Base-by-base conservation (phyloP, 768 basidiomycete species). In the Kwoniella bestiolae region DNA sequence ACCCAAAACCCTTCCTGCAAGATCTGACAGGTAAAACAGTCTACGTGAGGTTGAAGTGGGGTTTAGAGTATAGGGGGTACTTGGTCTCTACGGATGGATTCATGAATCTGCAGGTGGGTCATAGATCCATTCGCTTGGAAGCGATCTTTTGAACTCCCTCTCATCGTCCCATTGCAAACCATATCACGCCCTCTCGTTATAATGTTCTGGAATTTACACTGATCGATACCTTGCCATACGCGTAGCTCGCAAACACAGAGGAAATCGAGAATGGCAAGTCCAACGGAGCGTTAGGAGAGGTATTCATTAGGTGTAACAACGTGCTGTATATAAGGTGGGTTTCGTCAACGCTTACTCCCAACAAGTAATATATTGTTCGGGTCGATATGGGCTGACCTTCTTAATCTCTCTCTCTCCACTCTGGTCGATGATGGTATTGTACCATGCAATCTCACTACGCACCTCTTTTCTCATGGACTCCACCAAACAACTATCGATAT, bases 1-100 rank as follows among this genome's bases (percentile, higher is more conserved):
- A 99, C 83, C 96, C 96, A 23, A 98, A 98, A 84, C 96, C 96
- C 5, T 98, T 98, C 84, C 86, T 99, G 77, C 94, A 97, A 84
- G 94, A 96, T 81, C 88, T 98, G 72, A 97, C 96, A 28, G 96
- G 96, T 69, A 97, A 99, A 85, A 89, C 90, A 41, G 92, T 98
- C 49, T 91, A 88, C 77, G 96, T 98, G 68, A 87, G 88, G 66
- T 87, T 99, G 77, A 99, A 99, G 84, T 99, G 96, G 96, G 96
- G 96, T 67, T 86, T 97, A 56, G 94, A 98, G 79, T 98, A 98
- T 86, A 96, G 94, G 84, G 96, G 96, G 46, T 99, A 96, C 84
- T 86, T 99, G 69, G 96, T 99, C 71, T 94, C 92, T 77, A 97
- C 96, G 6, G 96, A 99, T 82, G 92, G 92, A 12, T 99, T 96